Percentiles rank a stretch among this genome's conserved stretches.
These are phyloP conservation scores for Elaeagnus macrophylla DNA, from an alignment of 306 rosid species.

Conservation along the genomic window DNA sequence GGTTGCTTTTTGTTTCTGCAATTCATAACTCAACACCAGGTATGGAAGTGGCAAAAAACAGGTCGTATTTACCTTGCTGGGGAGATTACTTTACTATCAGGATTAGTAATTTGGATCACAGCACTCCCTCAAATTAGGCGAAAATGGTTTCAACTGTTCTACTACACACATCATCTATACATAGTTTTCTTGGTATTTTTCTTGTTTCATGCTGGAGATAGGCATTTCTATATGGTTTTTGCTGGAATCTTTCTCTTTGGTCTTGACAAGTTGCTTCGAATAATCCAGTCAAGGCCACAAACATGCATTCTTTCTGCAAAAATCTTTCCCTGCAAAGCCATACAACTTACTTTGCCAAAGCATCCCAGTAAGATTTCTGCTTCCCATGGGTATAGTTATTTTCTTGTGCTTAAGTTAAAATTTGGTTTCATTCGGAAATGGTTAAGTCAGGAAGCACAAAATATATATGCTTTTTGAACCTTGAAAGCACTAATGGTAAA, in stretches of 20 bases:
- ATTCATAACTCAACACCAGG: constrained; percentile 29
- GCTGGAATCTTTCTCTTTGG: constrained; percentile 76
- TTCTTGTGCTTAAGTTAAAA: no score
- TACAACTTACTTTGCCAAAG: constrained; percentile 64
- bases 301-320: constrained; percentile 57
- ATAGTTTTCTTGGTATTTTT: constrained; percentile 60
- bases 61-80: constrained; percentile 86
- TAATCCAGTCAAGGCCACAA: constrained; percentile 66
- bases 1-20: constrained; percentile 1
- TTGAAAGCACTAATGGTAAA: background rate
- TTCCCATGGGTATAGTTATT: background rate
- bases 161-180: constrained; percentile 81
- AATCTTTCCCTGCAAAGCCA: constrained; percentile 54
- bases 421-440: no score
- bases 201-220: constrained; percentile 87
- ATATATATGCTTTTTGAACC: no score
- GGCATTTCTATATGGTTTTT: constrained; percentile 72
- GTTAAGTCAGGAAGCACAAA: no score
- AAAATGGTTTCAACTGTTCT: constrained; percentile 67
- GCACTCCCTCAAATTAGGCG: constrained; percentile 85
- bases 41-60: constrained; percentile 70
- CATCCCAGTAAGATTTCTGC: constrained; percentile 46
- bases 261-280: constrained; percentile 64
- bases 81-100: constrained; percentile 52
- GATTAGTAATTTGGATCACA: constrained; percentile 66